Conservation (phyloP, 2,329 filamentous ascomycete genomes). For the Monilinia laxa region DNA sequence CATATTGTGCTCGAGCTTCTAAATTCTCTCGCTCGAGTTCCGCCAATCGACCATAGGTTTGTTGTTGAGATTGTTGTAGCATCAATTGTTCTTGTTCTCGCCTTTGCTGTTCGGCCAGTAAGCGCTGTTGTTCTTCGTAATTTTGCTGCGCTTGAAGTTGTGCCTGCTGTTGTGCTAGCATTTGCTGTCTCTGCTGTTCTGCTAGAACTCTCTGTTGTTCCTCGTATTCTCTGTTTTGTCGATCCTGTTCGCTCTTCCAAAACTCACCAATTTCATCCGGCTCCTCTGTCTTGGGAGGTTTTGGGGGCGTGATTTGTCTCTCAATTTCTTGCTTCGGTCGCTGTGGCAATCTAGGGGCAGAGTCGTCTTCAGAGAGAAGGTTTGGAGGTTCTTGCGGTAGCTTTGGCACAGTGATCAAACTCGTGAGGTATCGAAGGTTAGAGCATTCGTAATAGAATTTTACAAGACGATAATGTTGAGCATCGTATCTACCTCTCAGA, state of each 20-base stretch:
- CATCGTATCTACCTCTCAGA: slow-evolving; percentile 83
- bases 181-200: slow-evolving; percentile 79
- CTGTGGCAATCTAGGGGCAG: slow-evolving; percentile 77
- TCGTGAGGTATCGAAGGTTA: slow-evolving; percentile 93
- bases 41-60: slow-evolving; percentile 92
- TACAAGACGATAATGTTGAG: slow-evolving; percentile 92
- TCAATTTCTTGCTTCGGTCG: slow-evolving; percentile 75
- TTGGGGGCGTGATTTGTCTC: slow-evolving; percentile 66
- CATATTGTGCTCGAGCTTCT: slow-evolving; percentile 90
- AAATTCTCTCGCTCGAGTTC: slow-evolving; percentile 95
- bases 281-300: slow-evolving; percentile 68
- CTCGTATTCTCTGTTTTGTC: slow-evolving; percentile 92
- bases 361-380: slow-evolving; percentile 79
- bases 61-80: slow-evolving; percentile 84
- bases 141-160: slow-evolving; percentile 84
- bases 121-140: slow-evolving; percentile 94
- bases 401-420: slow-evolving; percentile 93
- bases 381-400: slow-evolving; percentile 92
- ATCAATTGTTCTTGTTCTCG: slow-evolving; percentile 87
- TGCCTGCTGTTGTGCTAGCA: slow-evolving; percentile 77
- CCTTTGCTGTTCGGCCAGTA: slow-evolving; percentile 83
- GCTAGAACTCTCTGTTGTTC: slow-evolving; percentile 88
- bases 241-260: slow-evolving; percentile 89
- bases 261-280: slow-evolving; percentile 96
- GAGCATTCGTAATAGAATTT: slow-evolving; percentile 99